These are phyloP conservation scores for Globisporangium cystogenes DNA, from an alignment of 352 stramenopile genomes.

Conservation along the genomic window DNA sequence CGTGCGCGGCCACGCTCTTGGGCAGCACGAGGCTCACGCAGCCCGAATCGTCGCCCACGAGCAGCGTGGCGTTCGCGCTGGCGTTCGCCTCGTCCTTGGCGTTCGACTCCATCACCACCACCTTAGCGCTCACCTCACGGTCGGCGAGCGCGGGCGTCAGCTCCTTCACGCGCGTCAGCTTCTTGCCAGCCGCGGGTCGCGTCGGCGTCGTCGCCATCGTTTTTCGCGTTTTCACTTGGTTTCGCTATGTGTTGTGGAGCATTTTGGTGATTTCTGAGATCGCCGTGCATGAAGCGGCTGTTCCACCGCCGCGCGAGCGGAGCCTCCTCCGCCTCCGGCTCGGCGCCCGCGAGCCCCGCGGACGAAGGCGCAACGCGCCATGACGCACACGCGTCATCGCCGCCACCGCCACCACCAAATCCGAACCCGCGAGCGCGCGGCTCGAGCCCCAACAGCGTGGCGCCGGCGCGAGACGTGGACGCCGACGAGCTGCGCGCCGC, in stretches of 20 bases:
- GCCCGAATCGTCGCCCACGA: slow-evolving; percentile 79
- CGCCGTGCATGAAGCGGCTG: slow-evolving; percentile 40
- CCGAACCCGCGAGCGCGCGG: not conserved
- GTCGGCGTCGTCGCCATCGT: not conserved
- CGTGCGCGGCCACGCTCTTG: slow-evolving; percentile 55
- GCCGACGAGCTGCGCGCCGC: not conserved
- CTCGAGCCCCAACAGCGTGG: not conserved
- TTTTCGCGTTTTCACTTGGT: not conserved
- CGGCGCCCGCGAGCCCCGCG: slow-evolving; percentile 1
- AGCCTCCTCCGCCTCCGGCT: slow-evolving; percentile 10
- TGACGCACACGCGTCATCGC: not conserved
- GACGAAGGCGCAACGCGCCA: too few species aligned
- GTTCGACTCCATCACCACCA: slow-evolving; percentile 78
- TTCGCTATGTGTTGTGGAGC: too few species aligned
- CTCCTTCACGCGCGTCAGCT: slow-evolving; percentile 73
- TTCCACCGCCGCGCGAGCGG: slow-evolving; percentile 35
- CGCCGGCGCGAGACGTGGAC: too few species aligned
- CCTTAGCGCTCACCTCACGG: slow-evolving; percentile 73
- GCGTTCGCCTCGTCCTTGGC: slow-evolving; percentile 71
- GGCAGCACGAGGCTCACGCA: slow-evolving; percentile 77
- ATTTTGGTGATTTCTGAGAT: too few species aligned
- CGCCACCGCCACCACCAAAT: not conserved
- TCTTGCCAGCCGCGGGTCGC: slow-evolving; percentile 32
- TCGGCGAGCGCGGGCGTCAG: slow-evolving; percentile 43
- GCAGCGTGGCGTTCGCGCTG: slow-evolving; percentile 74